Conservation (phyloP, 2,329 filamentous ascomycete species). For the Clarireedia hainanense region DNA sequence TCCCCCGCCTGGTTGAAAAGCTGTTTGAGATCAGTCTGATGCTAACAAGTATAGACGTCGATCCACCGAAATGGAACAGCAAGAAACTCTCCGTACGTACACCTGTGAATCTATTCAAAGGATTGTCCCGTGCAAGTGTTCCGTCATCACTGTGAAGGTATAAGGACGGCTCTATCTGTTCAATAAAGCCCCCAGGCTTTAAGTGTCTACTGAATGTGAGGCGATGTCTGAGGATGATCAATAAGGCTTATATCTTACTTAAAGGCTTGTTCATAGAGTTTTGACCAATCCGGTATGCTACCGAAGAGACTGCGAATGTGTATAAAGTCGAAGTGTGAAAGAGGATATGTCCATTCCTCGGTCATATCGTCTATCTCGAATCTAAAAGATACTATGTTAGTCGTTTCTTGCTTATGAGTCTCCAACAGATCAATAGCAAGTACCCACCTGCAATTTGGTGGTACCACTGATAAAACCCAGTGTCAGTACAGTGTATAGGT, state of each 20-base stretch:
- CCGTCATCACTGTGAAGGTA: constrained; percentile 37
- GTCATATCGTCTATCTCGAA: constrained; percentile 59
- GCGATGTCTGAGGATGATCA: no score
- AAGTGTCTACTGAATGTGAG: constrained; percentile 23
- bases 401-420: neutral
- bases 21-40: constrained; percentile 6
- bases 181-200: constrained; percentile 32
- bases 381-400: constrained; percentile 23
- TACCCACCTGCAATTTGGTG: constrained; percentile 41
- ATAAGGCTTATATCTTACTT: constrained; percentile 30
- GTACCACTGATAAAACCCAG: constrained; percentile 33
- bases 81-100: constrained; percentile 9
- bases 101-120: constrained; percentile 34
- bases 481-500: neutral
- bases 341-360: constrained; percentile 32
- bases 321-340: constrained; percentile 50
- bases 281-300: constrained; percentile 47
- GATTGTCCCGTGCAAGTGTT: constrained; percentile 33
- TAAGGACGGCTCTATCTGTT: constrained; percentile 25
- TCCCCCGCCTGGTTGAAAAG: constrained; percentile 36
- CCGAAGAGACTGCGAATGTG: constrained; percentile 52
- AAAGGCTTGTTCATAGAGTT: constrained; percentile 43
- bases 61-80: neutral
- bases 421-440: neutral
- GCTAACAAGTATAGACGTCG: neutral